Base-by-base conservation (phyloP, 176 grass and related monocot species). In the Hordeum marinum region DNA sequence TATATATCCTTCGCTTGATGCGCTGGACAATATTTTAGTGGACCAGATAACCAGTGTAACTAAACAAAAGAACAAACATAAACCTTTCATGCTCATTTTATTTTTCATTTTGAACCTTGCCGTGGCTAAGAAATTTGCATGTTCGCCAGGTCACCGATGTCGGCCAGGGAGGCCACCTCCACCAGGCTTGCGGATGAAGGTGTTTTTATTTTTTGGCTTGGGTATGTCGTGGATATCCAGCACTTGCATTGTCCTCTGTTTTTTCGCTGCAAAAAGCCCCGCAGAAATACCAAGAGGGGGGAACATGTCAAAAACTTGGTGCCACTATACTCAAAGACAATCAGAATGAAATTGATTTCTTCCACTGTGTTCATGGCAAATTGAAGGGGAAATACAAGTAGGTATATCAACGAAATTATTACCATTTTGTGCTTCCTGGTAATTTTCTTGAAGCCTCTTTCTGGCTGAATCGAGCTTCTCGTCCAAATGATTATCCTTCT, bases 161-260 rank as follows among this genome's bases (percentile, higher is more conserved):
- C 77, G 91, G 71, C 32, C 79, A 4, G 86, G 91, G 75, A 90
- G 72, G n/a, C 77, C 59, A 4, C 76, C 87, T 13, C 87, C 82
- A 3, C 79, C 26, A 10, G 64, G 78, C 73, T 91, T 94, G 36
- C 89, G 88, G 40, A 94, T 81, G 72, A 94, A 94, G n/a, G 64
- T 24, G 52, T 91, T 98, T 66, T 12, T 75, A 36, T 81, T 85
- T 76, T 87, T 98, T 0, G 90, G 88, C 52, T 95, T 94, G 0
- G 95, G 92, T 62, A 98, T 90, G 45, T 98, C 92, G n/a, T 98
- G 88, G 75, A 95, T 80, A 69, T 89, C 90, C 92, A 93, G 85
- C 68, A 95, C 90, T 84, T 98, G 95, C 65, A 98, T 91, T 0
- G 92, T 93, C 59, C 95, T 89, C 52, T 91, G 90, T 77, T 91